Evolutionary conservation across 176 grass and related monocot species (phyloP), one percentile per base, ranked within the genome.

Genomic region (Elymus sibiricus): DNA sequence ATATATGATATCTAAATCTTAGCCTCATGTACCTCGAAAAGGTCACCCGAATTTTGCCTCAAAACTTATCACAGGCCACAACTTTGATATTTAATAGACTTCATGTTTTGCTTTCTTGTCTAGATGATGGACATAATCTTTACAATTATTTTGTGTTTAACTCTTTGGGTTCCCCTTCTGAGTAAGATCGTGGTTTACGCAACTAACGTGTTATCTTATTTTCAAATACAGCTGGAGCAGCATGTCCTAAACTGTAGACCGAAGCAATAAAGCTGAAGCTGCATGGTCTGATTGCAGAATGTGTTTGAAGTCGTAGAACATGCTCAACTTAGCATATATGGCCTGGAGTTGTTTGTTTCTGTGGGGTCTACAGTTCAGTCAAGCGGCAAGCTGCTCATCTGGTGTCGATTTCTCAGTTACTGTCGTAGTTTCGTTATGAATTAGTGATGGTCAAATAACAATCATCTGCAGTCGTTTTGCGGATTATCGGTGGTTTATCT

Each of bases 171-270:
- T 8, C 34, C 39, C 11, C 10, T 26, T 60, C 39, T 74, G 7
- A n/a, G 15, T 55, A 60, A 76, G 24, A 14, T 53, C 69, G 39
- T 72, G 28, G 58, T 46, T 19, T 85, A 46, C 29, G 4, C 2
- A 55, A 87, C 64, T 90, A 7, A 81, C 11, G 9, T 64, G 35
- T 11, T 46, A 35, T 76, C 76, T 42, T 79, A 9, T 79, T 87
- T 49, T 82, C 32, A 47, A 60, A 83, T 91, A 89, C 88, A 97
- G 90, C 79, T 94, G 73, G 84, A 91, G 79, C 78, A 85, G 39
- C 80, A 86, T 61, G 75, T 88, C 78, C 74, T 43, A 90, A 92
- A 29, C 24, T 89, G 60, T 90, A 78, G 79, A 63, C 38, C 59
- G 17, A 27, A 68, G 58, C 21, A 42, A 74, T 5, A 24, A 66